phyloP scores from a whole-genome alignment of 2,329 filamentous ascomycete genomes.

The Penicillium brasilianum region DNA sequence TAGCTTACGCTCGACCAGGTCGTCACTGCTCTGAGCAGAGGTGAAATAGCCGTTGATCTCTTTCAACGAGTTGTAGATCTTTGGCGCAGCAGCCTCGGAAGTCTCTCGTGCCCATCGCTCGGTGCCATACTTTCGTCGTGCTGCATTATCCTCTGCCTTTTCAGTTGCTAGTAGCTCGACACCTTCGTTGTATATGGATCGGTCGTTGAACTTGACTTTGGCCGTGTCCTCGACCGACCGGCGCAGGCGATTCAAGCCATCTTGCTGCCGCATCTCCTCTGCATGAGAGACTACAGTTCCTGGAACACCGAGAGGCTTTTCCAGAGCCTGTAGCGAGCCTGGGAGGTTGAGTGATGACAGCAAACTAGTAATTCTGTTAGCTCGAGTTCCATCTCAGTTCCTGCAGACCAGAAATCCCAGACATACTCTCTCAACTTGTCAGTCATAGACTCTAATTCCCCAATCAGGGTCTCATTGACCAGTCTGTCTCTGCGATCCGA shows the following conservation, averaged over 20 bases:
- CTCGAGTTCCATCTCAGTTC: not conserved
- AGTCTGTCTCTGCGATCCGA: conserved; percentile 88
- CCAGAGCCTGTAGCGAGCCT: conserved; percentile 88
- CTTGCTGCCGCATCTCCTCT: conserved; percentile 90
- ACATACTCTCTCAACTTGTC: conserved; percentile 73
- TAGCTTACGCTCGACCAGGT: conserved; percentile 77
- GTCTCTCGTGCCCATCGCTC: conserved; percentile 78
- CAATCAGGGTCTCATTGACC: conserved; percentile 84
- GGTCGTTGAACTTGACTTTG: conserved; percentile 81
- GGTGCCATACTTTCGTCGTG: conserved; percentile 80
- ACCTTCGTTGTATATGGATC: conserved; percentile 80
- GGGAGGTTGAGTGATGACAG: conserved; percentile 85
- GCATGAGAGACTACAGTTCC: conserved; percentile 85
- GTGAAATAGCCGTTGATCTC: conserved; percentile 90
- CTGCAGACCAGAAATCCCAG: not conserved
- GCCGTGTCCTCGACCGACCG: conserved; percentile 86
- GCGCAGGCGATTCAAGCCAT: conserved; percentile 77
- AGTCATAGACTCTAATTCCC: conserved; percentile 80
- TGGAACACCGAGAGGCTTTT: conserved; percentile 90
- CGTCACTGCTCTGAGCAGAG: conserved; percentile 69
- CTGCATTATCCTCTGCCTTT: conserved; percentile 77
- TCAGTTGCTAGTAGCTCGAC: conserved; percentile 78
- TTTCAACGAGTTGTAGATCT: conserved; percentile 73
- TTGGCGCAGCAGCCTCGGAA: conserved; percentile 70
- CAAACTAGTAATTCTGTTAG: conserved; percentile 48